Base-by-base conservation (phyloP, 176 grass and related monocot genomes). In the Alloteropsis semialata region DNA sequence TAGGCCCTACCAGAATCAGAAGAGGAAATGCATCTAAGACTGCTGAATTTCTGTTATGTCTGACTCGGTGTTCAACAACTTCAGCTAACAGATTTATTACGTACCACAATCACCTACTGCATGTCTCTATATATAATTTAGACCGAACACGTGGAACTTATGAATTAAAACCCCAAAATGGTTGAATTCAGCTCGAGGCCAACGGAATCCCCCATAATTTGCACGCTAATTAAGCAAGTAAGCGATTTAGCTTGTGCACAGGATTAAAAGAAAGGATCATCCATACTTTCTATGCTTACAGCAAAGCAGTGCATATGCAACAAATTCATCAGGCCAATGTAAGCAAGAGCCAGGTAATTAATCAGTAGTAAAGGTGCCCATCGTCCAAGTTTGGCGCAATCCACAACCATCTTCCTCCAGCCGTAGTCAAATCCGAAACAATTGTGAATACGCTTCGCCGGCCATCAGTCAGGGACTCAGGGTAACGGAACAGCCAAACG, bases 271-370 rank as follows among this genome's bases (percentile, higher is more conserved):
- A 22, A 24, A 7, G 55, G 50, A 13, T 4, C 12, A 30, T 30
- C 58, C 58, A 30, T 61, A 64, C 30, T 37, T 19, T 10, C 3
- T 36, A 22, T 38, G 63, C 33, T 38, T 66, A 66, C 22, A 43
- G 58, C 39, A 78, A 78, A 78, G 27, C 39, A 65, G 39, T 22
- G 65, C 18, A 24, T 79, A n/a, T n/a, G n/a, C n/a, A n/a, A n/a
- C n/a, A n/a, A n/a, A n/a, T n/a, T n/a, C n/a, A n/a, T n/a, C n/a
- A n/a, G n/a, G n/a, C n/a, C n/a, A n/a, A n/a, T n/a, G n/a, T n/a
- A n/a, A n/a, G n/a, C n/a, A n/a, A n/a, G 17, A 32, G 63, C 74
- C 55, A 44, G 44, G n/a, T 29, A 62, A 15, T 46, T n/a, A n/a
- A n/a, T n/a, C n/a, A 44, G 38, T 44, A 46, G 39, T 78, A 27